Base-by-base conservation (phyloP, 2,329 filamentous ascomycete species). In the Chaetomiaceae sp. region DNA sequence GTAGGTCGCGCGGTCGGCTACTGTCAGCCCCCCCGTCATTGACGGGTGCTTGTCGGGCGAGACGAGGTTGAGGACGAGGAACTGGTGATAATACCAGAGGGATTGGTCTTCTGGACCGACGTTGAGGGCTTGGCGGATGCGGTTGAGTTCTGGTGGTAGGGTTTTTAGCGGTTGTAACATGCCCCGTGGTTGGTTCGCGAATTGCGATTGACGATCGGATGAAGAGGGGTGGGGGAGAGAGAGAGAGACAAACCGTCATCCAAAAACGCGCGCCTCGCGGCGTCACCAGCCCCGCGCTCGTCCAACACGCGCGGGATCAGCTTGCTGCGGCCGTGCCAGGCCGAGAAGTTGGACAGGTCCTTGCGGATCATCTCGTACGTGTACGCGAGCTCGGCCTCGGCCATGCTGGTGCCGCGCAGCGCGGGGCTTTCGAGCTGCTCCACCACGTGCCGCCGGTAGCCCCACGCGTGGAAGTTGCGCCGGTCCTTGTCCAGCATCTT, bases 381-480 rank as follows among this genome's bases (percentile, higher is more conserved):
- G 68, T 96, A 97, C 31, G 81, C 82, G 59, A 96, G 93, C 67
- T 99, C 93, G 14, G 76, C 64, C 68, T 95, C 85, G 2, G 81
- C 82, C 76, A 95, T 81, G 65, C 81, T 87, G 44, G 68, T 66
- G 1, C 77, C 79, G 5, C 70, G 64, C 5, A 83, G 66, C 13
- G 61, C 66, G 1, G 69, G 38, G 49, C 78, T 80, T 67, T 96
- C 89, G 2, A 97, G 75, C 51, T 83, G 79, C n/a, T 76, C 71
- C 3, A 96, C 83, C 5, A 96, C 83, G 48, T 82, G 79, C 41
- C 90, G 82, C 46, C 93, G 78, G 67, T 99, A 99, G 38, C 86
- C 85, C 93, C 93, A 99, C 27, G 92, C 93, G 65, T 97, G 93
- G 65, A 96, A 99, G 65, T 99, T 99, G 44, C 93, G 82, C 56